These are phyloP conservation scores for Lactarius sp. DNA, from an alignment of 768 basidiomycete genomes.

Conservation along the genomic window DNA sequence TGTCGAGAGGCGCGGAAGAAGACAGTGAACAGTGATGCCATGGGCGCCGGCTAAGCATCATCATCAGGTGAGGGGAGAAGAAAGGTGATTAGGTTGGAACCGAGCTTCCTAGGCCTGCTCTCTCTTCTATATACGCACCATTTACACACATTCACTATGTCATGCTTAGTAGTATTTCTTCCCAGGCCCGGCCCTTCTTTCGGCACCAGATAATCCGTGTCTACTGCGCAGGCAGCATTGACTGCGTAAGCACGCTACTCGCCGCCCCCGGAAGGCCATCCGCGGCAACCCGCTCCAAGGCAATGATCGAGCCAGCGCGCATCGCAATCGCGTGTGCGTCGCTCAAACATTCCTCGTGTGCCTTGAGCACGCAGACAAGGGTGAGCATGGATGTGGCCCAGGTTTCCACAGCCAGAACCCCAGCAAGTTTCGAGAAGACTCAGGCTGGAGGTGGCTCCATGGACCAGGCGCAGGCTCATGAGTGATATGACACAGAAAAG, in stretches of 20 bases:
- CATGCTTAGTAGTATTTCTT: neutral
- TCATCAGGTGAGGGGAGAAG: too few species aligned
- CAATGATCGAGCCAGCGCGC: slow-evolving; percentile 70
- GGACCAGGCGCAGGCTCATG: too few species aligned
- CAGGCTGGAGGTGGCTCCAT: neutral
- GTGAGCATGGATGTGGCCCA: slow-evolving; percentile 76
- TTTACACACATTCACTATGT: neutral
- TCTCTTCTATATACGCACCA: neutral
- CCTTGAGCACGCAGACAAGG: slow-evolving; percentile 47
- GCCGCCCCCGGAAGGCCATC: slow-evolving; percentile 31
- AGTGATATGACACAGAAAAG: too few species aligned
- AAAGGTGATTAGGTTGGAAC: too few species aligned
- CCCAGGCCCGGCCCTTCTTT: slow-evolving; percentile 10
- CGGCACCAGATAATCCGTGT: slow-evolving; percentile 87
- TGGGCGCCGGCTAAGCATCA: too few species aligned
- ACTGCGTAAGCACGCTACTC: slow-evolving; percentile 64
- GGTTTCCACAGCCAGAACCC: slow-evolving; percentile 84
- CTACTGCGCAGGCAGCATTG: slow-evolving; percentile 66
- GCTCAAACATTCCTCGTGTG: slow-evolving; percentile 41
- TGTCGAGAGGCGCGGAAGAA: neutral
- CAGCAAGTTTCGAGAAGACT: slow-evolving; percentile 82
- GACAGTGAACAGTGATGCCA: too few species aligned
- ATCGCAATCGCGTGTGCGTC: slow-evolving; percentile 73
- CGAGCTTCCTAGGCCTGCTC: too few species aligned
- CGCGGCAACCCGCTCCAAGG: slow-evolving; percentile 63